Evolutionary conservation across 192 early-diverging fungal species (phyloP), one percentile per base, ranked within the genome.

Genomic region (Coemansia reversa): DNA sequence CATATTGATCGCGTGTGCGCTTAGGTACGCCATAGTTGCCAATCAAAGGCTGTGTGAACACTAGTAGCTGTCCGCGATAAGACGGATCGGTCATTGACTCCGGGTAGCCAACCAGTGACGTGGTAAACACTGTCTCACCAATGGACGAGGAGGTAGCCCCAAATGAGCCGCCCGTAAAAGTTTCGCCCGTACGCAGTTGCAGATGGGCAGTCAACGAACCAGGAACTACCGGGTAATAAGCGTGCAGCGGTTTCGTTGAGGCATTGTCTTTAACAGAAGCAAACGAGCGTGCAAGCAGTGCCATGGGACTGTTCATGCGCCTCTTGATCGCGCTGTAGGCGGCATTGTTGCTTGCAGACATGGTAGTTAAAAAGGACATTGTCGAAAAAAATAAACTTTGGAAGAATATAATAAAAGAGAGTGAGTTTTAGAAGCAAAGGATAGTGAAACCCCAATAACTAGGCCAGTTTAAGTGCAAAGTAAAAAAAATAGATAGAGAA

Each of bases 61-160:
- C 93, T 23, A 98, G 86, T 58, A 98, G 94, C 82, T 98, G 95
- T 45, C 95, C 95, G 42, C 79, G 82, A 79, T 98, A 98, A n/a
- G 94, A 96, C 7, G 95, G 95, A 68, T 98, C 95, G 51, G 93
- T 96, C 94, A 98, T 94, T 6, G 92, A 94, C 77, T 98, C 95
- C 14, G 95, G 93, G 82, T 98, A 98, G 28, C 95, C 95, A 14
- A 96, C 96, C 51, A 95, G 69, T 8, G 92, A 91, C 0, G 94
- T 96, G 28, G 96, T 96, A 68, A 98, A 98, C 19, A 98, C 96
- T 12, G 92, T 90, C 75, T 98, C 96, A 69, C 96, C 96, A 56
- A 93, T 84, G 7, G 84, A 60, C 16, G 84, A 71, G 7, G 72
- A 66, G 9, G 90, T 72, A 0, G 93, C 91, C 50, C 96, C 96